Base-by-base conservation (phyloP, 2,329 filamentous ascomycete species). In the Harringtonia aguacate region DNA sequence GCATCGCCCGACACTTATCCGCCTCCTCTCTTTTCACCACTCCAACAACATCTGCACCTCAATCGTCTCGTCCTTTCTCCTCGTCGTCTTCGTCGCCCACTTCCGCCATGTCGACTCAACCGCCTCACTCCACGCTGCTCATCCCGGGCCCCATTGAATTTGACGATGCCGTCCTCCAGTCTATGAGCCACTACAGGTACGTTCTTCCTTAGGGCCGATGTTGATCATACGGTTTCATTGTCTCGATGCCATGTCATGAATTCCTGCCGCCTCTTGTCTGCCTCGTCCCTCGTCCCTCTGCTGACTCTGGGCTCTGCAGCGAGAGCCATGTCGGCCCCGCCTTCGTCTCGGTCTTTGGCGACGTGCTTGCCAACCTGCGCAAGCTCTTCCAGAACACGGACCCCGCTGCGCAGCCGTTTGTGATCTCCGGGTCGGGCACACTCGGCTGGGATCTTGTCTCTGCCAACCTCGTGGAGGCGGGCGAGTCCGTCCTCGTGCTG, bases 141-240 rank as follows among this genome's bases (percentile, higher is more conserved):
- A 97, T 98, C 59, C 92, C 92, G 40, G 92, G 92, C 51, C 92
- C 92, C 58, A 94, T 97, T 64, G 90, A 97, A 70, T 95, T 95
- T 61, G 90, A 95, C 63, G 90, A 97, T 90, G 88, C 81, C 39
- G 90, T 97, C 48, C 79, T 95, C 42, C 78, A 89, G 64, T 86
- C 88, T 49, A 95, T 95, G 90, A 83, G 84, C 70, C 88, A 95
- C 67, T 94, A 84, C 69, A 90, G 85, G 84, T 87, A 69, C 67
- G 36, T 44, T 41, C n/a, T 34, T n/a, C n/a, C n/a, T n/a, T n/a
- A n/a, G n/a, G n/a, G n/a, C n/a, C n/a, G n/a, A n/a, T n/a, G n/a
- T n/a, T n/a, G n/a, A n/a, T n/a, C n/a, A n/a, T n/a, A n/a, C n/a
- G n/a, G n/a, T n/a, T n/a, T n/a, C n/a, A n/a, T n/a, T n/a, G n/a